These are phyloP conservation scores for Pythium vanterpoolii DNA, from an alignment of 352 stramenopile genomes.

Conservation along the genomic window DNA sequence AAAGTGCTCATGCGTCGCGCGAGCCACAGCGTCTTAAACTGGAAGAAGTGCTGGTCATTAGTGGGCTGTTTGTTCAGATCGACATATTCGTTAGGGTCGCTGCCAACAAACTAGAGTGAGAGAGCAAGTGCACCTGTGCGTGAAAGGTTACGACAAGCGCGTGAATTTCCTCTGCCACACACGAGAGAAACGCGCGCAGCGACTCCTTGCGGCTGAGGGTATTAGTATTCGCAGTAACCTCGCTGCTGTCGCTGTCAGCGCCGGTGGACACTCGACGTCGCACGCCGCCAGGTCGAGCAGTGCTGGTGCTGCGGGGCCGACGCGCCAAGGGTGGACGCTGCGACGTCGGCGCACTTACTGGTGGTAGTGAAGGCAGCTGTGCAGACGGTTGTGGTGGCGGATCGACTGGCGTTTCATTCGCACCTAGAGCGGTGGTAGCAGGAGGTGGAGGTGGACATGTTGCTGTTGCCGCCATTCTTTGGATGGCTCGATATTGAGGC, in stretches of 20 bases:
- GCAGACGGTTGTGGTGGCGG: constrained; percentile 3
- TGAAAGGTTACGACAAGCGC: constrained; percentile 3
- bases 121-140: not conserved
- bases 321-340: constrained; percentile 9
- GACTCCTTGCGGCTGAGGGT: not conserved
- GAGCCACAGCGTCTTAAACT: constrained; percentile 52
- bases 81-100: not conserved
- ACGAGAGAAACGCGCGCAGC: constrained; percentile 8
- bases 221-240: not conserved
- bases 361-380: constrained; percentile 3
- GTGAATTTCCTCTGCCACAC: constrained; percentile 4
- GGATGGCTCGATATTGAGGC: not conserved
- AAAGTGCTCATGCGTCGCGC: constrained; percentile 41
- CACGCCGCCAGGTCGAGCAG: constrained; percentile 1
- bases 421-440: not conserved
- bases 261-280: not conserved
- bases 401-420: not conserved
- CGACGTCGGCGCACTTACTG: not conserved
- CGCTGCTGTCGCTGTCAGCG: constrained; percentile 3
- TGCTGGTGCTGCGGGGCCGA: not conserved
- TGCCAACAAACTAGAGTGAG: too few relatives aligned
- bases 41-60: constrained; percentile 30
- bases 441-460: constrained; percentile 1
- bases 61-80: constrained; percentile 8
- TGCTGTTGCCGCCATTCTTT: constrained; percentile 11